phyloP scores from a whole-genome alignment of 192 early-diverging fungal genomes.

The Coemansia sp. region DNA sequence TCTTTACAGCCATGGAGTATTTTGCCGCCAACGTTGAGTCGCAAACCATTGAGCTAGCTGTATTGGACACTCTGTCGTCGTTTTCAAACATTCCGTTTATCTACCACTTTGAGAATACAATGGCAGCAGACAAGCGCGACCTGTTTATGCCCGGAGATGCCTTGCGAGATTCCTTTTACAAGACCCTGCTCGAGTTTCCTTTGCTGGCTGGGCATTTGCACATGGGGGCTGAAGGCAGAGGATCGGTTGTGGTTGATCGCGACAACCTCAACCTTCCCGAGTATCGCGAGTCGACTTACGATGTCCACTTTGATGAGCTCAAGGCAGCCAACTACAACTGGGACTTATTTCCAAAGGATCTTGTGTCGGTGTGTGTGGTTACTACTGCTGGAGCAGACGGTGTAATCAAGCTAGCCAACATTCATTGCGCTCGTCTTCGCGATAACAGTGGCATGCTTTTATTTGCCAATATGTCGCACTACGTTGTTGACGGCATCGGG shows the following conservation, averaged over 20 bases:
- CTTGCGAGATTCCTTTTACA: conserved; percentile 21
- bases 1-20: neutral
- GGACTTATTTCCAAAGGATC: conserved; percentile 7
- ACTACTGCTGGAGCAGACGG: conserved; percentile 6
- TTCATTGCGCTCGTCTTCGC: conserved; percentile 15
- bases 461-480: conserved; percentile 24
- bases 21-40: conserved; percentile 6
- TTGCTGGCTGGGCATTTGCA: conserved; percentile 23
- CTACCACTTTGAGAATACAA: conserved; percentile 22
- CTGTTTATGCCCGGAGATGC: conserved; percentile 28
- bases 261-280: conserved; percentile 34
- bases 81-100: conserved; percentile 24
- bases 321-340: conserved; percentile 17
- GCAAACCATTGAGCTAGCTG: conserved; percentile 14
- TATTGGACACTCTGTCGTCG: conserved; percentile 14
- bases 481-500: conserved; percentile 24
- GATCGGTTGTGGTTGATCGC: conserved; percentile 6
- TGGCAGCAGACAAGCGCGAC: neutral
- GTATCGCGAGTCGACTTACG: conserved; percentile 22
- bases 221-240: neutral
- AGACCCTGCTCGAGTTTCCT: conserved; percentile 19
- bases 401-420: conserved; percentile 18
- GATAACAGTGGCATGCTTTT: conserved; percentile 32
- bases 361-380: neutral
- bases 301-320: conserved; percentile 16